Evolutionary conservation across 1,284 basidiomycete species (phyloP), one percentile per base, ranked within the genome.

Genomic region (Heterobasidion irregulare): DNA sequence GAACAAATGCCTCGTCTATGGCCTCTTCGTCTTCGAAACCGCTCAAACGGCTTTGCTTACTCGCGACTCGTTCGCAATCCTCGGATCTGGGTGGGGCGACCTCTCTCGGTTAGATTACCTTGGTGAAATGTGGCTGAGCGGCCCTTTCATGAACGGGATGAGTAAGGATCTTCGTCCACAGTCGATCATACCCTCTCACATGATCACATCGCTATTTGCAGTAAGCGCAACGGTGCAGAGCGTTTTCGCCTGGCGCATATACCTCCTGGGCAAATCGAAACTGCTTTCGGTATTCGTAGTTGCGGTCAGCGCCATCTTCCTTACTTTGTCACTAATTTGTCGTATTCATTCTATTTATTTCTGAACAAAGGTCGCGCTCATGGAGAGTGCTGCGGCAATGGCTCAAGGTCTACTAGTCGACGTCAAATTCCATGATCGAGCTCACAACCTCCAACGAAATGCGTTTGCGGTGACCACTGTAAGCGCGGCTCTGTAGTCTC

Each of bases 51-150:
- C 62, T 8, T 26, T 69, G 12, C 45, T 62, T 4, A 61, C 61
- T 0, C 60, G 60, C 49, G 67, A 65, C 51, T 63, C 63, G 12
- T 65, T 64, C 36, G 43, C 53, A 15, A 58, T 53, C 7, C 64
- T 66, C n/a, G 67, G 59, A 1, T 48, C 46, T 12, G 64, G 64
- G 0, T 70, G 67, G 59, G 67, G 66, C 1, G 55, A 69, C 47
- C 32, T 53, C 0, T 9, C 38, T 2, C 54, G 55, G 7, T 53
- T 66, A 3, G 34, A 53, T 13, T 33, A 51, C 6, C 50, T 59
- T 3, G 55, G 64, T 9, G 54, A 58, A 8, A 32, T 59, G 10
- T 68, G 66, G 66, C 57, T 67, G 33, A 59, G 58, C 15, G 49
- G 59, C 1, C 65, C 67, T 1, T 50, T 66, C 6, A 58, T 66